Percentiles rank a stretch among this genome's conserved stretches.
phyloP scores from a whole-genome alignment of 1,284 basidiomycete genomes.

The Cryptococcus hybrid region DNA sequence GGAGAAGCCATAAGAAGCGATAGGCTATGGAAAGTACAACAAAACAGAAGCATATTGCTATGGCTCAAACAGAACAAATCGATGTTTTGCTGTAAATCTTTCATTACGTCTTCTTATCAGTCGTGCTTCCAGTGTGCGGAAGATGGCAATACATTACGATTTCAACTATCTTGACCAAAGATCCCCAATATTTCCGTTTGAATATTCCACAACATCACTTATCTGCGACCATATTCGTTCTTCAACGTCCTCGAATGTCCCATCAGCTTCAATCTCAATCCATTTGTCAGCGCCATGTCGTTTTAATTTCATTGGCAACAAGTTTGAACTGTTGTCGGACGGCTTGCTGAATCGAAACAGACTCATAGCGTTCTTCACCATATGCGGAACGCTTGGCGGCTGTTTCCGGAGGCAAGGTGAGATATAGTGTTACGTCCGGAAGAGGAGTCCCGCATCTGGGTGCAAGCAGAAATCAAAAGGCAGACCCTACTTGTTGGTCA shows the following conservation, averaged over 20 bases:
- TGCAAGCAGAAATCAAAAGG: slow-evolving; percentile 72
- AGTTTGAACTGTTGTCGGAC: slow-evolving; percentile 65
- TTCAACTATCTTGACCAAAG: slow-evolving; percentile 6
- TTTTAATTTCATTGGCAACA: slow-evolving; percentile 56
- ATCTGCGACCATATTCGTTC: slow-evolving; percentile 60
- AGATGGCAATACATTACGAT: neutral
- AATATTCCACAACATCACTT: neutral
- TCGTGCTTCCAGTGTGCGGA: too few relatives aligned
- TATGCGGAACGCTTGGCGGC: slow-evolving; percentile 78
- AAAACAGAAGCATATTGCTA: too few relatives aligned
- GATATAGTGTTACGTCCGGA: slow-evolving; percentile 85
- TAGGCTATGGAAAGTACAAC: too few relatives aligned
- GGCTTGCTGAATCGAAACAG: slow-evolving; percentile 66
- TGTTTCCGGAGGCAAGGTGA: slow-evolving; percentile 72
- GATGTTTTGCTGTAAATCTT: too few relatives aligned
- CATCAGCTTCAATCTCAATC: slow-evolving; percentile 66
- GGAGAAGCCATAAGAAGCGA: too few relatives aligned
- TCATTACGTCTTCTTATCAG: too few relatives aligned
- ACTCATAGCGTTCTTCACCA: slow-evolving; percentile 87
- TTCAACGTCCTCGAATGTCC: slow-evolving; percentile 59
- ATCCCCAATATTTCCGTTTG: slow-evolving; percentile 2
- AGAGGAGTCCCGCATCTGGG: slow-evolving; percentile 79
- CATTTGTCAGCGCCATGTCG: slow-evolving; percentile 53
- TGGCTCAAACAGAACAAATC: neutral
- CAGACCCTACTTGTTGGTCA: slow-evolving; percentile 50